Evolutionary conservation across 768 basidiomycete genomes (phyloP), one percentile per base, ranked within the genome.

Genomic region (Calocybe indica): DNA sequence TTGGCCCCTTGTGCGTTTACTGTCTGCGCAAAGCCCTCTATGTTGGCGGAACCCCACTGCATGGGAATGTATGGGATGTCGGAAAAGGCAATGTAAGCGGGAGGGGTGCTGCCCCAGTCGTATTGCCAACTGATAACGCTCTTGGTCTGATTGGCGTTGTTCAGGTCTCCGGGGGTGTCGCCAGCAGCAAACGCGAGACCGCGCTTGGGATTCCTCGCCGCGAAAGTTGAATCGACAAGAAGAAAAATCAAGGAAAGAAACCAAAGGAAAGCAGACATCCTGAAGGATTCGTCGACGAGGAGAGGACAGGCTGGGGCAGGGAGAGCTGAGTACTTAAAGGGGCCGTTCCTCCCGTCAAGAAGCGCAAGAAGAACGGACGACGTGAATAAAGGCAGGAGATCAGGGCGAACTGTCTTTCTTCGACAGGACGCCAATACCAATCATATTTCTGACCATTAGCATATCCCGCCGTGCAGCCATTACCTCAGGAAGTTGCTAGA

Each of bases 61-160:
- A 78, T 76, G 0, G 76, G 76, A 30, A 78, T 61, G 46, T 73
- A 78, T 12, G 69, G 65, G 47, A 78, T 63, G 34, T 68, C 68
- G 2, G 72, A 72, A 14, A 66, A 60, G 1, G 64, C 70, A 29
- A 78, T 56, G 52, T 73, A 71, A 14, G 56, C 60, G n/a, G 74
- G 70, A 7, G 72, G 71, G 15, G 62, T 53, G 39, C 65, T 67
- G 3, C 71, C 70, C 89, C 76, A 77, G 56, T 75, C 70, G 52
- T 77, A 88, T 13, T 80, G 53, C 75, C 75, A 77, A 35, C 63
- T 68, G 30, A 71, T 65, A 10, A 67, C 58, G 48, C 72, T 71
- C 14, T 67, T 60, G 1, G 72, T 68, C 44, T 72, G 70, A 50
- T 77, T 77, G 40, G 70, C 69, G 45, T 74, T 71, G 37, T 61